Conservation (phyloP, 2,329 filamentous ascomycete species). For the Aspergillus sclerotialis region DNA sequence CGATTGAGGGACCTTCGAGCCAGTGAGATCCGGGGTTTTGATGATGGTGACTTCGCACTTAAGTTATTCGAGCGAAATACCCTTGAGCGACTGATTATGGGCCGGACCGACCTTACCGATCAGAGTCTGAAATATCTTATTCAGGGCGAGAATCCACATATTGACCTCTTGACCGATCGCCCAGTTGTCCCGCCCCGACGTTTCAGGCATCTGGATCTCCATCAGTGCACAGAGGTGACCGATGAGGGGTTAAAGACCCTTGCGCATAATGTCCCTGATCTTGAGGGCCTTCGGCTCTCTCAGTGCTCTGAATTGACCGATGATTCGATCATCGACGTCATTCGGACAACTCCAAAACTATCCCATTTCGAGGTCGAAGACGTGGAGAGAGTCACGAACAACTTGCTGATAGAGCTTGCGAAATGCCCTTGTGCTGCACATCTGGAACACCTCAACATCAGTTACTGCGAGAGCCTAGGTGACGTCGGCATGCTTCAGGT, state of each 20-base stretch:
- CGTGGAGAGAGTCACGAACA: slow-evolving; percentile 68
- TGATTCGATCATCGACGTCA: slow-evolving; percentile 60
- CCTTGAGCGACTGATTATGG: slow-evolving; percentile 74
- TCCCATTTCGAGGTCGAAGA: slow-evolving; percentile 90
- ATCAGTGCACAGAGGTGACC: slow-evolving; percentile 68
- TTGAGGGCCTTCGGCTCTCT: slow-evolving; percentile 78
- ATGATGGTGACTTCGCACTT: slow-evolving; percentile 63
- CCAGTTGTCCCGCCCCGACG: slow-evolving; percentile 70
- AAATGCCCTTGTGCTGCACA: slow-evolving; percentile 64
- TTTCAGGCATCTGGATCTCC: slow-evolving; percentile 78
- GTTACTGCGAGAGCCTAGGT: slow-evolving; percentile 79
- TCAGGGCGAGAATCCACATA: slow-evolving; percentile 66
- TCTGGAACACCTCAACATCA: slow-evolving; percentile 76
- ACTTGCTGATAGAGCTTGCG: slow-evolving; percentile 65
- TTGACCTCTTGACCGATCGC: slow-evolving; percentile 71
- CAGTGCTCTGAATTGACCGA: slow-evolving; percentile 72
- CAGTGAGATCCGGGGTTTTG: slow-evolving; percentile 73
- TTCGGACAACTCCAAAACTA: slow-evolving; percentile 68
- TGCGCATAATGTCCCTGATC: slow-evolving; percentile 65
- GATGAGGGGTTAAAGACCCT: slow-evolving; percentile 64
- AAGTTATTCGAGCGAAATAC: slow-evolving; percentile 73
- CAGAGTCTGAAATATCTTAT: slow-evolving; percentile 66
- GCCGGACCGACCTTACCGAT: slow-evolving; percentile 70
- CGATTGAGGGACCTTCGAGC: slow-evolving; percentile 72
- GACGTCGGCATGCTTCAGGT: slow-evolving; percentile 79